Conservation (phyloP, 225 moss, liverwort and hornwort species). For the Marchantia polymorpha region DNA sequence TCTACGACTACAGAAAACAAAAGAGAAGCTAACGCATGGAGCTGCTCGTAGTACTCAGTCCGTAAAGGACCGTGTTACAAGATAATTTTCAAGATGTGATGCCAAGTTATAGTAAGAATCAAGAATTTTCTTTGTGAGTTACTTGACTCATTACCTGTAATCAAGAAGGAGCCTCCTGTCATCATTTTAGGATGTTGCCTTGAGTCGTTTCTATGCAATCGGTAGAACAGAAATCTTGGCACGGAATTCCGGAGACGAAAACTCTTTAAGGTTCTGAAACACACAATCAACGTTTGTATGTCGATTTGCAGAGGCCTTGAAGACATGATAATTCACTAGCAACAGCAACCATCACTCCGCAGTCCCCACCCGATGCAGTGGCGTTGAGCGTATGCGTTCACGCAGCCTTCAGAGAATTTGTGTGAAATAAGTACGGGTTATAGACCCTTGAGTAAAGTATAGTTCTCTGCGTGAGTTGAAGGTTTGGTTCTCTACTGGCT, state of each 20-base stretch:
- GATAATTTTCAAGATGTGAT: neutral
- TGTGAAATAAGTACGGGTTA: neutral
- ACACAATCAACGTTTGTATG: no score
- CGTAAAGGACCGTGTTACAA: neutral
- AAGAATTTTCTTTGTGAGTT: no score
- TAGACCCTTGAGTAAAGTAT: neutral
- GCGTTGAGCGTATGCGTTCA: no score
- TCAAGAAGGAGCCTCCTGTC: no score
- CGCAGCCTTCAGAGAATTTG: neutral
- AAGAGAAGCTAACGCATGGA: neutral
- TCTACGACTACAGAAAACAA: neutral
- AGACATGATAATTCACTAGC: neutral
- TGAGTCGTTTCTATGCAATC: no score
- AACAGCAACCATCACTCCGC: neutral
- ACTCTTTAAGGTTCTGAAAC: no score
- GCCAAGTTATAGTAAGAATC: neutral
- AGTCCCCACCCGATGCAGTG: neutral
- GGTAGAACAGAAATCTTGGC: no score
- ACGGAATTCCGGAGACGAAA: no score
- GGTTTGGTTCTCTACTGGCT: slow-evolving; percentile 9
- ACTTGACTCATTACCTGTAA: no score
- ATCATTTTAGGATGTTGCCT: no score
- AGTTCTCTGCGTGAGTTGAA: slow-evolving; percentile 9
- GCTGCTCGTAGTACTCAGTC: neutral
- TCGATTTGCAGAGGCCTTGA: neutral